Percentiles rank a stretch among this genome's conserved stretches.
Evolutionary conservation across 148 eudicot genomes (phyloP).

Genomic region (Amaranthus hypochondriacus): DNA sequence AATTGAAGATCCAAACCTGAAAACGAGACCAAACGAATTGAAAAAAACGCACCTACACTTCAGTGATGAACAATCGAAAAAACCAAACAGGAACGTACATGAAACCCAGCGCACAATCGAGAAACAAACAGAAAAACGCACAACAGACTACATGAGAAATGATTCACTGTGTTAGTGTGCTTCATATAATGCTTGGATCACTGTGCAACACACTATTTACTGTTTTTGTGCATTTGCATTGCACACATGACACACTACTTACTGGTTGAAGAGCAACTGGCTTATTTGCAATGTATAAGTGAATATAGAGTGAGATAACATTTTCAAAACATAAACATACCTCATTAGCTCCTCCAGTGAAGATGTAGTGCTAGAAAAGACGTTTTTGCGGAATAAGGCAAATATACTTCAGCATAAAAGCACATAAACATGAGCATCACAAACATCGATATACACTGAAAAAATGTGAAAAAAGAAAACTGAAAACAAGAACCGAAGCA

Average conservation of each 20-base stretch:
- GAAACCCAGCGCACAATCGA: too few species aligned
- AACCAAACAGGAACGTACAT: too few species aligned
- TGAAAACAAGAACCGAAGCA: neutral
- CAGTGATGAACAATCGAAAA: too few species aligned
- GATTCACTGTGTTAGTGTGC: too few species aligned
- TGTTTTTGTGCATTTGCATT: neutral
- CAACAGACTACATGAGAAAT: too few species aligned
- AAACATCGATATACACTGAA: neutral
- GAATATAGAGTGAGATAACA: neutral
- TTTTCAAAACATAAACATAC: constrained; percentile 22
- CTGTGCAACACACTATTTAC: neutral
- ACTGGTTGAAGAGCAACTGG: neutral
- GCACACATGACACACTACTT: neutral
- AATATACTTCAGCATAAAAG: neutral
- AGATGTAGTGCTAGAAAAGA: constrained; percentile 29
- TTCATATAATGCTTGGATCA: too few species aligned
- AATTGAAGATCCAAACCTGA: too few species aligned
- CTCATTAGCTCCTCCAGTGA: constrained; percentile 70
- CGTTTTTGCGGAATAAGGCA: constrained; percentile 36
- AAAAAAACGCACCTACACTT: too few species aligned
- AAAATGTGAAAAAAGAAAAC: neutral
- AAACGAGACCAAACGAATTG: too few species aligned
- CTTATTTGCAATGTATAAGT: neutral
- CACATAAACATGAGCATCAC: too few species aligned
- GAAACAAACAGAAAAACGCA: too few species aligned